phyloP scores from a whole-genome alignment of 1,139 yeast genomes.

The Pichia sp. region DNA sequence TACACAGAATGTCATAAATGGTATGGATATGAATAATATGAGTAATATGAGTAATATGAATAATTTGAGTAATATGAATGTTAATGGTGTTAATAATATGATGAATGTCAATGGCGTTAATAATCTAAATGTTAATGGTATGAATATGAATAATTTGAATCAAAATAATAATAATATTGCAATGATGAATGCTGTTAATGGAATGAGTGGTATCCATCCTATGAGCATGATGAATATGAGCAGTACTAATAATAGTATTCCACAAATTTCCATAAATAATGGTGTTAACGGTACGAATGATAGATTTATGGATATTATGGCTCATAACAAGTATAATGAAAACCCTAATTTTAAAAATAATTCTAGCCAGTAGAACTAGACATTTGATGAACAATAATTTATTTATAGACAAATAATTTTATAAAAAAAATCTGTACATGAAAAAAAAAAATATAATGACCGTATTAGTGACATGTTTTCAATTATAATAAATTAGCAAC shows the following conservation, averaged over 20 bases:
- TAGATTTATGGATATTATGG: no score
- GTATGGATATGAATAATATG: neutral
- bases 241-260: no score
- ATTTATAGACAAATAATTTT: no score
- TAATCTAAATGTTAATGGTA: constrained; percentile 1
- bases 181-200: constrained; percentile 1
- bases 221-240: no score
- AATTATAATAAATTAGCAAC: constrained; percentile 50
- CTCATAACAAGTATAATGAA: no score
- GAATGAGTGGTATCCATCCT: no score
- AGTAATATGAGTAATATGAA: neutral
- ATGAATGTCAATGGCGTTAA: constrained; percentile 1
- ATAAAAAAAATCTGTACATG: neutral
- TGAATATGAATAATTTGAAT: constrained; percentile 3
- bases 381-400: no score
- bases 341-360: no score
- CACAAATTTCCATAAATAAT: no score
- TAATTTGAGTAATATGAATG: neutral
- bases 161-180: neutral
- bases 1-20: constrained; percentile 1
- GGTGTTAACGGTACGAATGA: no score
- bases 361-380: no score
- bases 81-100: neutral
- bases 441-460: neutral
- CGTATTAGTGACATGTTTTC: no score